These are phyloP conservation scores for Suillus paluster DNA, from an alignment of 768 basidiomycete genomes.

Conservation along the genomic window DNA sequence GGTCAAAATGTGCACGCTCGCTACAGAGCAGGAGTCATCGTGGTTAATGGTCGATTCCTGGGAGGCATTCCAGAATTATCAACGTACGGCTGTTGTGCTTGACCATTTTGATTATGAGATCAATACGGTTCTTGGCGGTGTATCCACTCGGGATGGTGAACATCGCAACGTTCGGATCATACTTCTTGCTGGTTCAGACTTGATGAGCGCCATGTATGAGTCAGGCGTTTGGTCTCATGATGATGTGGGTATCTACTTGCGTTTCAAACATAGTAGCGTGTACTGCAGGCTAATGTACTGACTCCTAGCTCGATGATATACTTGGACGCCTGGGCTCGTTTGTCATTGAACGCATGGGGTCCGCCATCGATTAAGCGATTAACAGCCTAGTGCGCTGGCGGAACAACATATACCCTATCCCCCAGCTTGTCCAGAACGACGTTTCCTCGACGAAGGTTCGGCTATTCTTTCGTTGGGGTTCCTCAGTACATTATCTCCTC, in stretches of 20 bases:
- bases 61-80: slow-evolving; percentile 95
- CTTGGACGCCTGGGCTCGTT: slow-evolving; percentile 92
- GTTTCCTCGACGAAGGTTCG: slow-evolving; percentile 95
- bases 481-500: slow-evolving; percentile 87
- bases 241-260: slow-evolving; percentile 68
- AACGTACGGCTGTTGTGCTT: slow-evolving; percentile 94
- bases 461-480: slow-evolving; percentile 75
- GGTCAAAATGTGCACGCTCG: slow-evolving; percentile 86
- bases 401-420: slow-evolving; percentile 87
- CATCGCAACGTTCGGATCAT: slow-evolving; percentile 80
- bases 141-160: slow-evolving; percentile 73
- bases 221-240: slow-evolving; percentile 96
- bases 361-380: slow-evolving; percentile 83
- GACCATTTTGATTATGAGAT: slow-evolving; percentile 97
- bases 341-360: slow-evolving; percentile 94
- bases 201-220: slow-evolving; percentile 97
- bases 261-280: slow-evolving; percentile 8
- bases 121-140: slow-evolving; percentile 83
- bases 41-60: slow-evolving; percentile 99
- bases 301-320: slow-evolving; percentile 86
- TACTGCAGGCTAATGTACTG: slow-evolving; percentile 8
- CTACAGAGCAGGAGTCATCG: slow-evolving; percentile 84
- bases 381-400: slow-evolving; percentile 76
- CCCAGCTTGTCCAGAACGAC: slow-evolving; percentile 96
- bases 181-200: slow-evolving; percentile 94